Percentiles rank a stretch among this genome's conserved stretches.
Conservation (phyloP, 352 stramenopile genomes). For the Phytophthora brassicae region DNA sequence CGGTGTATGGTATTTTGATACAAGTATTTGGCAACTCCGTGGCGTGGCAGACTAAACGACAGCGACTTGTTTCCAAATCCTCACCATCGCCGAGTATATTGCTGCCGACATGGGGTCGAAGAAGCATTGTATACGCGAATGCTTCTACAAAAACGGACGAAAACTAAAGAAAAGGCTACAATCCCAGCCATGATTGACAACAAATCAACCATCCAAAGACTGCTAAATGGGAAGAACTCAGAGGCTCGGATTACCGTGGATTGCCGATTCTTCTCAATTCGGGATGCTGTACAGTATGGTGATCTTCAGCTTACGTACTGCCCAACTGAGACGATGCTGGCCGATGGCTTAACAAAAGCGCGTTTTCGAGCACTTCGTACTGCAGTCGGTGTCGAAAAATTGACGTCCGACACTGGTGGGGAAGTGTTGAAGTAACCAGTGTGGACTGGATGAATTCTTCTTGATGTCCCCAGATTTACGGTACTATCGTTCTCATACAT, state of each 20-base stretch:
- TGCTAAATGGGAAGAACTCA: constrained; percentile 10
- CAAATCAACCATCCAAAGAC: constrained; percentile 7
- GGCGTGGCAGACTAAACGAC: constrained; percentile 6
- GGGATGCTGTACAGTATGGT: background rate
- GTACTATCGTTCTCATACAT: background rate
- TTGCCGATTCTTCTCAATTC: constrained; percentile 12
- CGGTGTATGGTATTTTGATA: background rate
- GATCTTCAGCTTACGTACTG: constrained; percentile 2
- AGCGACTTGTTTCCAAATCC: constrained; percentile 14
- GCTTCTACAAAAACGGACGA: background rate
- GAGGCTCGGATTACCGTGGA: constrained; percentile 11
- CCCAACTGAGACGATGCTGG: constrained; percentile 7
- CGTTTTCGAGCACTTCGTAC: constrained; percentile 3
- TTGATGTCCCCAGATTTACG: background rate
- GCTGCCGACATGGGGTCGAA: background rate
- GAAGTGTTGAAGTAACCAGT: constrained; percentile 6
- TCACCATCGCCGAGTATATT: constrained; percentile 12
- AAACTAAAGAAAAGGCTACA: background rate
- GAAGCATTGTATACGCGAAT: background rate
- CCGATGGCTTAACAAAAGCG: constrained; percentile 4
- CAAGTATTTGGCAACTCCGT: background rate
- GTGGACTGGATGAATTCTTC: background rate
- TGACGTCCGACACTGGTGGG: constrained; percentile 1
- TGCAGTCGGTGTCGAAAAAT: background rate
- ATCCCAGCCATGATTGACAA: constrained; percentile 17